Evolutionary conservation across 176 grass and related monocot species (phyloP).

Genomic region (Oryza coarctata): DNA sequence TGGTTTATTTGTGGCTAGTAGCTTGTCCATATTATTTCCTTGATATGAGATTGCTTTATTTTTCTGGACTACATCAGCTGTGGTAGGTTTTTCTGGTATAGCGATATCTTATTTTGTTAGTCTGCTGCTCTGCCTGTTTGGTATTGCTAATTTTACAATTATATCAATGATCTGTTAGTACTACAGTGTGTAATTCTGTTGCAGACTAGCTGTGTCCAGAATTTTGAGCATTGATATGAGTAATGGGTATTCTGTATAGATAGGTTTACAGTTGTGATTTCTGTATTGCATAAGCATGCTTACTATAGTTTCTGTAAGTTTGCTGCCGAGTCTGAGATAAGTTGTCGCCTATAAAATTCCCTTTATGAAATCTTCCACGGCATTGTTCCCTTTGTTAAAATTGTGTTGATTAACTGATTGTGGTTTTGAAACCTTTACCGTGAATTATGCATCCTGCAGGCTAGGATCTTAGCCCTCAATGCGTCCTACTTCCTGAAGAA

Average conservation of each 20-base stretch:
- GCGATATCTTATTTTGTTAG: not conserved
- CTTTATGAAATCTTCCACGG: not conserved
- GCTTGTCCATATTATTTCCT: not conserved
- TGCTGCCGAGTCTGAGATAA: not conserved
- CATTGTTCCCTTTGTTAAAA: not conserved
- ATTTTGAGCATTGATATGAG: too few species aligned
- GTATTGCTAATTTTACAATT: not conserved
- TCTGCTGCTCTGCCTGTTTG: not conserved
- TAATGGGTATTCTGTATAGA: not conserved
- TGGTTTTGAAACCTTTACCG: not conserved
- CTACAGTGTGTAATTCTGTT: not conserved
- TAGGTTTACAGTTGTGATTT: not conserved
- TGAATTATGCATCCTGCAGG: slow-evolving; percentile 45
- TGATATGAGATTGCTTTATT: not conserved
- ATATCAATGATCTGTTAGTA: not conserved
- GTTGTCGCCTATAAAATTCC: not conserved
- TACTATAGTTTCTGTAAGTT: not conserved
- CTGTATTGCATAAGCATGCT: not conserved
- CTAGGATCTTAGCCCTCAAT: slow-evolving; percentile 89
- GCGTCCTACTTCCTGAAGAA: slow-evolving; percentile 90
- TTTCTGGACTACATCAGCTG: not conserved
- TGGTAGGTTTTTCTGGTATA: not conserved
- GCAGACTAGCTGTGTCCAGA: not conserved
- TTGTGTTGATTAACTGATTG: not conserved
- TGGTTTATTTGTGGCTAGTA: not conserved